These are phyloP conservation scores for Mariannaea elegans DNA, from an alignment of 2,329 filamentous ascomycete genomes.

Conservation along the genomic window DNA sequence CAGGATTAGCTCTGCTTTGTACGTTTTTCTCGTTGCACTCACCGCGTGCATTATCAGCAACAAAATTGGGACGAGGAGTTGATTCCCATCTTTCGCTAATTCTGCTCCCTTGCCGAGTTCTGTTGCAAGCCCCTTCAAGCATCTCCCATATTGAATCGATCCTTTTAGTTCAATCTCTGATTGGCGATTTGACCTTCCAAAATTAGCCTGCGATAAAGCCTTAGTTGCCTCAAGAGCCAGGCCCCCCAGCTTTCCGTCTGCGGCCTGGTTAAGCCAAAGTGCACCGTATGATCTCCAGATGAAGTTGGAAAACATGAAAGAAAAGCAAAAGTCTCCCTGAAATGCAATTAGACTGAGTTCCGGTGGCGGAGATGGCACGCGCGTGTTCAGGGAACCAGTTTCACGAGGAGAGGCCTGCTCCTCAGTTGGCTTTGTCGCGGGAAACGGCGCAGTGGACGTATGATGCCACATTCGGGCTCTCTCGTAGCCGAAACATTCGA, in stretches of 20 bases:
- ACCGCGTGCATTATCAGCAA: conserved; percentile 24
- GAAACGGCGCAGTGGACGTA: conserved; percentile 19
- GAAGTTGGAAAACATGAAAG: conserved; percentile 32
- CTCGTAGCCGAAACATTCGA: conserved; percentile 20
- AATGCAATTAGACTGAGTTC: conserved; percentile 30
- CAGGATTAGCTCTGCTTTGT: neutral
- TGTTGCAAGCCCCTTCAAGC: conserved; percentile 4
- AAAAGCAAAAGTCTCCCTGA: conserved; percentile 30
- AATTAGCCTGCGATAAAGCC: conserved; percentile 20
- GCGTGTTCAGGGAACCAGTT: no score
- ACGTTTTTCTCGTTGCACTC: neutral
- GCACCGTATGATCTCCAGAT: conserved; percentile 29
- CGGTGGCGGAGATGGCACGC: conserved; percentile 19
- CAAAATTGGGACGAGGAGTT: conserved; percentile 18
- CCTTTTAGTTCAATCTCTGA: conserved; percentile 14
- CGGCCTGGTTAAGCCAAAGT: conserved; percentile 27
- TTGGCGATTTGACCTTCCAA: conserved; percentile 18
- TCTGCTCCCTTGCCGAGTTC: conserved; percentile 9
- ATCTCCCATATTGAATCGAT: conserved; percentile 16
- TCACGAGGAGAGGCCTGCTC: neutral
- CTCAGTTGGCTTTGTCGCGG: neutral
- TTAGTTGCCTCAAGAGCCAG: conserved; percentile 23
- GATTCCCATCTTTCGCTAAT: neutral
- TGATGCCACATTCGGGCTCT: conserved; percentile 19
- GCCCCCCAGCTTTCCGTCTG: conserved; percentile 23